Base-by-base conservation (phyloP, 192 early-diverging fungal genomes). In the Linnemannia zychae region DNA sequence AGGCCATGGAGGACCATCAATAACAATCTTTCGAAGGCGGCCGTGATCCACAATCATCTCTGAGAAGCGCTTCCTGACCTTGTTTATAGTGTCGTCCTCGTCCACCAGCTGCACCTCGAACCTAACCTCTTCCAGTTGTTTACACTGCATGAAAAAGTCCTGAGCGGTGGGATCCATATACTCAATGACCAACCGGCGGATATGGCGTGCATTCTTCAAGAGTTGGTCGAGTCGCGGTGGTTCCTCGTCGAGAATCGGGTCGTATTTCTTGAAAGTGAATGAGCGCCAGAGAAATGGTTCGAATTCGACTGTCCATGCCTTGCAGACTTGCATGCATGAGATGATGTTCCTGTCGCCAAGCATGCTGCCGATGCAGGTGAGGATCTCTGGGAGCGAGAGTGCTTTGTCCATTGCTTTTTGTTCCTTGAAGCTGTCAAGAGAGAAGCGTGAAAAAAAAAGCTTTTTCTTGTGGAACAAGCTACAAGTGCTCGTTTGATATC, bases 321-420 rank as follows among this genome's bases (percentile, higher is more conserved):
- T 77, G 65, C 72, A 69, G 66, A 84, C 81, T 17, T 52, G 50
- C 34, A 84, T 52, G 67, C 76, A 84, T 0, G 57, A 33, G 13
- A 74, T 34, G 37, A 74, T 53, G 31, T 52, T 47, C 0, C 1
- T 38, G 0, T 50, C n/a, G 31, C 16, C 11, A 20, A 84, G 65
- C 52, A n/a, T 71, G 7, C 67, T 60, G 28, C 75, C 67, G 34
- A 84, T 74, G 44, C 71, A 65, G 31, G 72, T 22, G 22, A 84
- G 70, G 67, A 84, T 77, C 47, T 84, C 81, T 46, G 81, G 81
- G 22, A 78, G 24, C 11, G 31, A 28, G 28, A 84, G 66, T 3
- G 81, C 80, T 20, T 72, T 71, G 37, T 75, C 44, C 80, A 82
- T 82, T 9, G n/a, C n/a, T n/a, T n/a, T n/a, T n/a, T n/a, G 50